Conservation (phyloP, 345 rosid species). For the Sonneratia caseolaris region DNA sequence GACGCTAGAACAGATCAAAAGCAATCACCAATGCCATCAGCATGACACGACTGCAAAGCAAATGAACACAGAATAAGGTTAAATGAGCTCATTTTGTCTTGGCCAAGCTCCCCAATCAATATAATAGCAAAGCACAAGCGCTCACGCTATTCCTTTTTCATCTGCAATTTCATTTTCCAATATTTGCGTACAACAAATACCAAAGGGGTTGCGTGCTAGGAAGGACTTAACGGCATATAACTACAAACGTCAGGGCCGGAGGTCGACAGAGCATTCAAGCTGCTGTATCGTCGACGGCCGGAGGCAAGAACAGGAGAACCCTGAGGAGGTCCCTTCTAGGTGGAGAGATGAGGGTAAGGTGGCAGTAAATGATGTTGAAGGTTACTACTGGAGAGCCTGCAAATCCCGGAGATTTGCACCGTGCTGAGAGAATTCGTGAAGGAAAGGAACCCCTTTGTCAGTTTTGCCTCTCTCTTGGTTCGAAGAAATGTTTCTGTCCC, state of each 20-base stretch:
- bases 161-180: background rate
- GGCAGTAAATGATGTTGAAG: background rate
- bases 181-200: background rate
- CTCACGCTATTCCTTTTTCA: background rate
- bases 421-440: conserved; percentile 8
- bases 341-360: conserved; percentile 2
- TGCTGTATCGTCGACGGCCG: background rate
- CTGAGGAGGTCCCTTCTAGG: background rate
- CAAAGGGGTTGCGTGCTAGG: background rate
- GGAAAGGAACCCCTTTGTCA: conserved; percentile 9
- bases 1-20: background rate
- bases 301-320: background rate
- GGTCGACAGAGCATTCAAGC: conserved; percentile 1
- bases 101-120: background rate
- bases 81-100: background rate
- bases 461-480: background rate
- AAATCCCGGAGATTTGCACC: conserved; percentile 1
- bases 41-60: background rate
- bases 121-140: background rate
- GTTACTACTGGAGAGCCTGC: background rate
- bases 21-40: background rate
- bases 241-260: conserved; percentile 5
- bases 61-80: background rate
- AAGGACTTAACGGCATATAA: background rate
- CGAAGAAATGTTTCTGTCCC: background rate